Evolutionary conservation across 352 stramenopile genomes (phyloP), one percentile per base, ranked within the genome.

Genomic region (Globisporangium spinosum): DNA sequence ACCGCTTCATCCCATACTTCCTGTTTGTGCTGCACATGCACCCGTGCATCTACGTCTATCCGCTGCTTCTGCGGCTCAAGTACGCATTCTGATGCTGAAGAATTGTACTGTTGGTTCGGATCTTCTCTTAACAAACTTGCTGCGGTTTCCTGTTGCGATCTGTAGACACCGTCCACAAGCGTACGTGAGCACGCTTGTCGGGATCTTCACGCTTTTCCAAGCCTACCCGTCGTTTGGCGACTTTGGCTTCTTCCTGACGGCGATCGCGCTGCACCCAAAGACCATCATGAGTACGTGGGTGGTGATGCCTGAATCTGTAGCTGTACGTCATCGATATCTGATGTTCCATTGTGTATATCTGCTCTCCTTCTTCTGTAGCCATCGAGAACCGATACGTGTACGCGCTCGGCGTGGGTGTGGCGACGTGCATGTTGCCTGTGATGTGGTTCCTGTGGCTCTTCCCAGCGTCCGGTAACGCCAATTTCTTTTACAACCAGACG

Each of bases 361-460:
- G 17, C 15, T 13, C 57, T 67, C 15, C 9, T 43, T 13, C n/a
- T 32, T 54, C 47, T 53, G 51, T 61, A 95, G 87, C 78, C 58
- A 93, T 95, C 64, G 75, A 89, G 43, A 90, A 90, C 43, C 83
- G 85, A 54, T 95, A 84, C 57, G 76, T 90, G 29, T 90, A 92
- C 69, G 80, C 78, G 9, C 68, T 93, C 13, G 87, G 87, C 2
- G 68, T 95, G 17, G 78, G 71, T 32, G 83, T 87, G 0, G 85
- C 85, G 17, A 88, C 82, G 8, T 90, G 78, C 64, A 87, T 95
- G 76, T 67, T 95, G 49, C 85, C 85, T 23, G 79, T 94, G 23
- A 95, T 95, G 87, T 93, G 82, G 79, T 94, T 92, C 62, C 71
- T 95, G n/a, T 95, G 87, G 87, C 66, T 95, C 45, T 95, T 89